Conservation (phyloP, 345 rosid species). For the Orychophragmus violaceus region DNA sequence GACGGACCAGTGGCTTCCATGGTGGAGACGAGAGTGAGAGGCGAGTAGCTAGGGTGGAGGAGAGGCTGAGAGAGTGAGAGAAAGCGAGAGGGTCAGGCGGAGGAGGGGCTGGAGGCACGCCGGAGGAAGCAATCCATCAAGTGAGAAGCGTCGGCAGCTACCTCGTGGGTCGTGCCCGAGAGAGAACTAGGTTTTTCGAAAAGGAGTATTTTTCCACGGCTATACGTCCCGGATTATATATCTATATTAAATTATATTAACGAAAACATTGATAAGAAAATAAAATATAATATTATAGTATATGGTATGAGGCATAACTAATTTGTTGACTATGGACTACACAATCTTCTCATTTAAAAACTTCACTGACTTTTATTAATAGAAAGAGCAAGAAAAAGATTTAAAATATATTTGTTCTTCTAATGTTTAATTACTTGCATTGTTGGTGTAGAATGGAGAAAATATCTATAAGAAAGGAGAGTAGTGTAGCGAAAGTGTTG, state of each 20-base stretch:
- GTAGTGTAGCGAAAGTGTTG: slow-evolving; percentile 38
- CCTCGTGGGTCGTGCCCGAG: no score
- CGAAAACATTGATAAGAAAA: neutral
- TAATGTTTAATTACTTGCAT: neutral
- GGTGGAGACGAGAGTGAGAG: no score
- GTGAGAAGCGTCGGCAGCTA: no score
- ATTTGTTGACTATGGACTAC: neutral
- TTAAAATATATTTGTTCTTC: neutral
- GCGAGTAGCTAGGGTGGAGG: no score
- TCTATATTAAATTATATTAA: neutral
- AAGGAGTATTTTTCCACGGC: no score
- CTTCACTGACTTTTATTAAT: neutral
- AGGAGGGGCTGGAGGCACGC: no score
- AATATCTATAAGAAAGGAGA: slow-evolving; percentile 25
- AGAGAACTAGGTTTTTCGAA: no score
- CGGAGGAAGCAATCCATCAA: no score
- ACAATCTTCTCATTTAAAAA: neutral
- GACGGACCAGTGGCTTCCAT: no score
- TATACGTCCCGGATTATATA: no score
- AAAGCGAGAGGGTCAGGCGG: no score
- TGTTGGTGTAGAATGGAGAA: slow-evolving; percentile 38
- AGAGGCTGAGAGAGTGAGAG: no score
- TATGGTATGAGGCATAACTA: neutral
- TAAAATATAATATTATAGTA: neutral
- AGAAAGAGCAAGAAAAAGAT: neutral